Conservation (phyloP, 1,284 basidiomycete species). For the Cerrena zonata region DNA sequence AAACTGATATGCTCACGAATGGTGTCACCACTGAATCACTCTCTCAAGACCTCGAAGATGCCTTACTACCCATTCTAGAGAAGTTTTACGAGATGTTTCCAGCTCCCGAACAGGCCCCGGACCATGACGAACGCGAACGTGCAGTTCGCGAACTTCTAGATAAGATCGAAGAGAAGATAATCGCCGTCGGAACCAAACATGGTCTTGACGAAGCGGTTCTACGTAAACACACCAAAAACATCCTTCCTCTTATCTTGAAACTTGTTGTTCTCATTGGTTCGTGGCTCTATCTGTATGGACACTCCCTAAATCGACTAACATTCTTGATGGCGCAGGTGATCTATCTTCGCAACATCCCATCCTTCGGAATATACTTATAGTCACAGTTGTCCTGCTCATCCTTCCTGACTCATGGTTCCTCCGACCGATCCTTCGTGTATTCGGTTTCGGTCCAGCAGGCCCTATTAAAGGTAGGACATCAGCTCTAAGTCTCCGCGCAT, state of each 20-base stretch:
- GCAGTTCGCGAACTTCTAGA: slow-evolving; percentile 11
- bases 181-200: slow-evolving; percentile 8
- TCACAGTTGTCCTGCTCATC: slow-evolving; percentile 11
- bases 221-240: slow-evolving; percentile 6
- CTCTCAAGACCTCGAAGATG: slow-evolving; percentile 2
- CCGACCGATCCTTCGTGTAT: slow-evolving; percentile 17
- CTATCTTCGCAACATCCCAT: slow-evolving; percentile 24
- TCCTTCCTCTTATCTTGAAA: slow-evolving; percentile 3
- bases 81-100: slow-evolving; percentile 19
- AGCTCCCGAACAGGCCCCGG: slow-evolving; percentile 17
- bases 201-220: slow-evolving; percentile 15
- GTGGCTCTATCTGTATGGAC: too few species aligned
- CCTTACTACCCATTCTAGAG: slow-evolving; percentile 9
- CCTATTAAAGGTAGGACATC: slow-evolving; percentile 23
- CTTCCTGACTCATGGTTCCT: slow-evolving; percentile 21
- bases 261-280: slow-evolving; percentile 10
- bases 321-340: too few species aligned
- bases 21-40: neutral
- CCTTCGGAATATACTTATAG: slow-evolving; percentile 14
- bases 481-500: too few species aligned
- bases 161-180: slow-evolving; percentile 6
- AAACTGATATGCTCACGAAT: neutral
- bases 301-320: too few species aligned
- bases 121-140: slow-evolving; percentile 16
- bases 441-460: slow-evolving; percentile 24